phyloP scores from a whole-genome alignment of 148 eudicot species.

The Camellia lanceoleosa region DNA sequence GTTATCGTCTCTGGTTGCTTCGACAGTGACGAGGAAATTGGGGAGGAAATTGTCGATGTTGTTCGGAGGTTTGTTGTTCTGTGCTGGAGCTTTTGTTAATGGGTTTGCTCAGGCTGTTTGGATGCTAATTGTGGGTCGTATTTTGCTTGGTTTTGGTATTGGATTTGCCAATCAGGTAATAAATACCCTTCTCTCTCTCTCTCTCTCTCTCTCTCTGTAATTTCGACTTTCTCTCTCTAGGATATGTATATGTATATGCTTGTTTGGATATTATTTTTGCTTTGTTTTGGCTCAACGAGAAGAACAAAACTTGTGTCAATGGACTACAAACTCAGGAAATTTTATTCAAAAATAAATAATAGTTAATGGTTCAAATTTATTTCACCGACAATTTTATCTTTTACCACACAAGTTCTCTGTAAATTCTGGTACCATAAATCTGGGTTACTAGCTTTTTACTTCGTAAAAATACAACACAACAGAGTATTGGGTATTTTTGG shows the following conservation, averaged over 20 bases:
- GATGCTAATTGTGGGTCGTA: slow-evolving; percentile 41
- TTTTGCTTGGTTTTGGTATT: slow-evolving; percentile 41
- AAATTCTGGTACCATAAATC: too few relatives aligned
- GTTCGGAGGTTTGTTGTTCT: slow-evolving; percentile 30
- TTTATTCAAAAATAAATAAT: too few relatives aligned
- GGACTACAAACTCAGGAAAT: too few relatives aligned
- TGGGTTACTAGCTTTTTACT: too few relatives aligned
- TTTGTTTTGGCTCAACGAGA: not conserved
- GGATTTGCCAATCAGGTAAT: slow-evolving; percentile 46
- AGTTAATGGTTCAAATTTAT: too few relatives aligned
- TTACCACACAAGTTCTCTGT: too few relatives aligned
- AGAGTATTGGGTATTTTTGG: too few relatives aligned
- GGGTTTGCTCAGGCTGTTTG: slow-evolving; percentile 27
- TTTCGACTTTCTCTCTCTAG: not conserved
- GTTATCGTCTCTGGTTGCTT: slow-evolving; percentile 29
- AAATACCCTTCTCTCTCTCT: too few relatives aligned
- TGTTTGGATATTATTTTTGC: not conserved
- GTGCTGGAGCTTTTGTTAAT: slow-evolving; percentile 26
- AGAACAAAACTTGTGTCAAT: too few relatives aligned
- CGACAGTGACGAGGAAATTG: slow-evolving; percentile 24
- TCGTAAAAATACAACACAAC: too few relatives aligned
- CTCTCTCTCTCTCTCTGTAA: too few relatives aligned
- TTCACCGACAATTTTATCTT: too few relatives aligned
- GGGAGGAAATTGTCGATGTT: slow-evolving; percentile 34
- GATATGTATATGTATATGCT: not conserved